Evolutionary conservation across 352 stramenopile genomes (phyloP), one percentile per base, ranked within the genome.

Genomic region (Globisporangium irregulare): DNA sequence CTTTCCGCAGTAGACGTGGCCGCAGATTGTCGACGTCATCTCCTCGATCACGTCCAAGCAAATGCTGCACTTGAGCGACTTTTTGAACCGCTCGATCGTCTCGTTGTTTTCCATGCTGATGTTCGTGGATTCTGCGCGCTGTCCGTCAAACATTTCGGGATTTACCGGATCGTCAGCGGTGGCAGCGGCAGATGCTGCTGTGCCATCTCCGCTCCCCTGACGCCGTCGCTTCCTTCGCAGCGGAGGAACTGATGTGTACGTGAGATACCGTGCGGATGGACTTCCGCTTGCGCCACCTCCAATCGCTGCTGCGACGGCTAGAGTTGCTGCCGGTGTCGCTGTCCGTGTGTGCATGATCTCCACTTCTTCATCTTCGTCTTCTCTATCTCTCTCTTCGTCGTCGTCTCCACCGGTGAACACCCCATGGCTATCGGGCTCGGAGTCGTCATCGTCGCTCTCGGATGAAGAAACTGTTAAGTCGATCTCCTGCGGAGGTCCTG

Each of bases 1-100:
- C 25, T 77, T 74, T n/a, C 69, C 76, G 66, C 87, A 95, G 68
- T 90, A 95, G 8, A 94, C 79, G 69, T 95, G 87, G 7, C 87
- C 86, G 64, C 87, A 95, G 32, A 82, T 73, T 1, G 87, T 94
- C 27, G 86, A 92, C 4, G 87, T 93, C 73, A 95, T 94, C 64
- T 91, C 77, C 56, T 91, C 67, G 57, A 94, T 80, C 59, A 82
- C 72, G 38, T 94, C 87, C 1, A 95, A 73, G 56, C 87, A 94
- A 53, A 95, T 89, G 73, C 81, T 93, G 79, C 84, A 94, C 80
- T 93, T 94, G 68, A 94, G 82, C 48, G 73, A 70, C 12, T 56
- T 46, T 73, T 94, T 94, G 70, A 94, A 92, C 38, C 77, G 72
- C 80, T 94, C 81, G 54, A 94, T 74, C 38, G 73, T 73, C n/a